Evolutionary conservation across 73 alveolate genomes (phyloP).

Genomic region (Loxodes magnus): DNA sequence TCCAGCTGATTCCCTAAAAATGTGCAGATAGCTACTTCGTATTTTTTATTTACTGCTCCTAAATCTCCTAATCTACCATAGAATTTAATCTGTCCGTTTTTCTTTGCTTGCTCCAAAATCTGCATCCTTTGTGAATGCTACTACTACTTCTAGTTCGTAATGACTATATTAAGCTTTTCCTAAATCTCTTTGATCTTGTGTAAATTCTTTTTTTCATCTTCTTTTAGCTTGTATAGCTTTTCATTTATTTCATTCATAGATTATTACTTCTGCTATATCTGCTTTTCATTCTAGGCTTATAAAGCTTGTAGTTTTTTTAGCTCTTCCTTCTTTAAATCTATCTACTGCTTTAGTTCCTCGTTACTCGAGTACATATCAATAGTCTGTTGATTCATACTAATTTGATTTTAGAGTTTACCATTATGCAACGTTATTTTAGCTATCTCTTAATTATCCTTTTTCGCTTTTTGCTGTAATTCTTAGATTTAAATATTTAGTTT

Average conservation of each 20-base stretch:
- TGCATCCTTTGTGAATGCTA: background rate
- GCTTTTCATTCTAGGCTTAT: slow-evolving; percentile 8
- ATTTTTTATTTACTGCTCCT: slow-evolving; percentile 51
- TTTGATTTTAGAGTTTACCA: background rate
- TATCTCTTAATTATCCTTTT: slow-evolving; percentile 21
- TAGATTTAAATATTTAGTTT: no score
- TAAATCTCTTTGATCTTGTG: background rate
- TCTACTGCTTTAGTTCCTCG: slow-evolving; percentile 9
- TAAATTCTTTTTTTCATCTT: background rate
- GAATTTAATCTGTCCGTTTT: slow-evolving; percentile 47
- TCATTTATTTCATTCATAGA: background rate
- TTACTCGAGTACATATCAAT: slow-evolving; percentile 10
- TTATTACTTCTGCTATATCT: slow-evolving; percentile 22
- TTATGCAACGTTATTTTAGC: background rate
- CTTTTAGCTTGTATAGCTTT: no score
- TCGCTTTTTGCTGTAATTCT: no score
- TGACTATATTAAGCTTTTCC: background rate
- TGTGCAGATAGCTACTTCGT: slow-evolving; percentile 12
- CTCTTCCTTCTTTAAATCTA: slow-evolving; percentile 14
- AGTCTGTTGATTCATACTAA: background rate
- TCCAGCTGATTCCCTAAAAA: slow-evolving; percentile 45
- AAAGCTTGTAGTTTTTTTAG: slow-evolving; percentile 13
- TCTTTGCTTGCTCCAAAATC: background rate
- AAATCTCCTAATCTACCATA: slow-evolving; percentile 83
- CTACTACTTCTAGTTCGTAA: background rate